Percentiles rank a stretch among this genome's conserved stretches.
These are phyloP conservation scores for Trichoderma arundinaceum DNA, from an alignment of 2,329 filamentous ascomycete genomes.

Conservation along the genomic window DNA sequence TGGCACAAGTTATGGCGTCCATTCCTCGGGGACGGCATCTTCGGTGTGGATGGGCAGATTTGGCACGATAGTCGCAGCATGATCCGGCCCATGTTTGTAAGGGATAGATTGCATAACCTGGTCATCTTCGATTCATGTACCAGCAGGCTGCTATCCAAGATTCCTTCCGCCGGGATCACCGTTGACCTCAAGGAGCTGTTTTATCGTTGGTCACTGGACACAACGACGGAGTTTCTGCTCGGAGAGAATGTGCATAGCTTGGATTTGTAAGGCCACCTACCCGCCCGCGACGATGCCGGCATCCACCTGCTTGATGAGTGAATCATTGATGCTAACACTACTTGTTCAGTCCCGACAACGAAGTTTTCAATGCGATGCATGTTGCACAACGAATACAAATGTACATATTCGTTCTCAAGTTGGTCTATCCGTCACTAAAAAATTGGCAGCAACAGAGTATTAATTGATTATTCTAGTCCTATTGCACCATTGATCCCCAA, in stretches of 20 bases:
- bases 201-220: conserved; percentile 69
- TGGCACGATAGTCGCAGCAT: conserved; percentile 61
- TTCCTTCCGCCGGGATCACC: conserved; percentile 59
- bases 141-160: conserved; percentile 59
- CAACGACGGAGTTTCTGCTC: conserved; percentile 71
- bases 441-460: not conserved
- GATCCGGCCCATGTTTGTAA: conserved; percentile 60
- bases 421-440: not conserved
- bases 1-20: conserved; percentile 53
- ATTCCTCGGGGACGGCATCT: conserved; percentile 62
- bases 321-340: not conserved
- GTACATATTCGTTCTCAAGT: conserved; percentile 59
- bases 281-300: too few species aligned
- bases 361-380: conserved; percentile 72
- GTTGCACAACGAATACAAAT: conserved; percentile 72
- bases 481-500: conserved; percentile 64
- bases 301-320: too few species aligned
- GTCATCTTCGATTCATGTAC: conserved; percentile 66
- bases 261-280: conserved; percentile 42
- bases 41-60: conserved; percentile 56
- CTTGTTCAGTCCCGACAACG: conserved; percentile 53
- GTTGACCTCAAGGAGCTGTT: conserved; percentile 68
- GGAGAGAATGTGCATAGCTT: conserved; percentile 61
- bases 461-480: conserved; percentile 51
- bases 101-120: conserved; percentile 55